Percentiles rank a stretch among this genome's conserved stretches.
phyloP scores from a whole-genome alignment of 768 basidiomycete species.

The Tephrocybe sp. region DNA sequence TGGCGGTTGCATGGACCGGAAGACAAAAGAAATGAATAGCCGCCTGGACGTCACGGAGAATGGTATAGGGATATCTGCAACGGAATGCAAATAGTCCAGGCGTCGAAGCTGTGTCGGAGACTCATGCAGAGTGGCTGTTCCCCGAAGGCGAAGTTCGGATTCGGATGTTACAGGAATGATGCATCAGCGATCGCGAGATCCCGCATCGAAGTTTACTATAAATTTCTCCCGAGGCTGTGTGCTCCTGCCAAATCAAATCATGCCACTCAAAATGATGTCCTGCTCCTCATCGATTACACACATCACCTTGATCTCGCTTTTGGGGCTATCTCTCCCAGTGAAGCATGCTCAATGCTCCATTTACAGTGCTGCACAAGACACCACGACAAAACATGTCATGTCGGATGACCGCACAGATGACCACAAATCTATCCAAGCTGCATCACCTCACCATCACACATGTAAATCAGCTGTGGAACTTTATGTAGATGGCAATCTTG shows the following conservation, averaged over 20 bases:
- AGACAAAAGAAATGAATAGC: neutral
- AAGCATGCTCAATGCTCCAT: neutral
- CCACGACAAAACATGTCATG: conserved; percentile 7
- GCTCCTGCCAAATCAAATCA: neutral
- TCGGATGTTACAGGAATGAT: conserved; percentile 15
- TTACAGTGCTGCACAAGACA: conserved; percentile 2
- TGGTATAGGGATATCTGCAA: conserved; percentile 4
- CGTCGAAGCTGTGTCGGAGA: conserved; percentile 18
- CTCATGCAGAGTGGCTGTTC: conserved; percentile 8
- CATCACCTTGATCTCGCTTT: conserved; percentile 1
- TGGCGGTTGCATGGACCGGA: neutral
- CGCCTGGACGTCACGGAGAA: neutral
- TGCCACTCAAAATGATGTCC: conserved; percentile 8
- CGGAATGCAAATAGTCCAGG: conserved; percentile 4
- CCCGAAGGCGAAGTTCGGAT: conserved; percentile 6
- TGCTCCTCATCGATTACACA: neutral
- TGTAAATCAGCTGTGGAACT: conserved; percentile 1
- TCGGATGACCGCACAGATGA: conserved; percentile 10
- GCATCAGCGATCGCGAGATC: conserved; percentile 14
- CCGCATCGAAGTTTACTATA: conserved; percentile 10
- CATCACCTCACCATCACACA: neutral
- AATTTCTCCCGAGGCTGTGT: conserved; percentile 11
- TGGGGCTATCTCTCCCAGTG: conserved; percentile 1
- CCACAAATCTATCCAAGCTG: neutral
- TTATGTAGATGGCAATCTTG: neutral